Base-by-base conservation (phyloP, 2,329 filamentous ascomycete genomes). In the Cladosporium halotolerans region DNA sequence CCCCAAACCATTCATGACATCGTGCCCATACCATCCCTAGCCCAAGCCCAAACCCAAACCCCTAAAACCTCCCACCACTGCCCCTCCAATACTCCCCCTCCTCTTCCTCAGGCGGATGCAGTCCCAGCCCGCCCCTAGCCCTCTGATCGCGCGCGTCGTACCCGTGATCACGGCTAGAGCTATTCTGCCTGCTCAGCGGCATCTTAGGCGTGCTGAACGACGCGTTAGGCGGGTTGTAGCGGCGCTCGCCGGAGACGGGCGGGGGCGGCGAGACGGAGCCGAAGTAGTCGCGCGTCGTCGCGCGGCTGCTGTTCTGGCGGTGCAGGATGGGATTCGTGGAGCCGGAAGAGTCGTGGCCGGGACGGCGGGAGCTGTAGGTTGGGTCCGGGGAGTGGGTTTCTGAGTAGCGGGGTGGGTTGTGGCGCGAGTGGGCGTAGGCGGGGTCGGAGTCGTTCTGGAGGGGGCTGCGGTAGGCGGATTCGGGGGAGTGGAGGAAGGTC, bases 131-230 rank as follows among this genome's bases (percentile, higher is more conserved):
- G 11, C 71, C 71, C 58, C 70, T 68, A 45, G 57, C 67, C 63
- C 42, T 66, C 66, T 46, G 63, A 62, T 42, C 46, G 32, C 63
- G 60, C 34, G 69, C 68, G 55, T 71, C 69, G 64, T 68, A 71
- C 14, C 32, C 36, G 38, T 34, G 28, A 14, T 43, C 31, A 9
- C 18, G 48, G 18, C 42, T 45, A 11, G 52, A 32, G 23, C 45
- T 49, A 28, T 45, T 52, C 34, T 57, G 58, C 44, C 60, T 40
- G 10, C 65, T 70, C 23, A 28, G 7, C 14, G 68, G 70, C 6
- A 68, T 61, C 50, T 70, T 63, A 16, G 72, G 72, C n/a, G 66
- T 63, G 3, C 72, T 73, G 58, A 74, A 74, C 54, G 71, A 74
- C 18, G 68, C 59, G 0, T 52, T 66, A 3, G 71, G 70, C 18